Base-by-base conservation (phyloP, 2,329 filamentous ascomycete genomes). In the Paecilomyces sp. region DNA sequence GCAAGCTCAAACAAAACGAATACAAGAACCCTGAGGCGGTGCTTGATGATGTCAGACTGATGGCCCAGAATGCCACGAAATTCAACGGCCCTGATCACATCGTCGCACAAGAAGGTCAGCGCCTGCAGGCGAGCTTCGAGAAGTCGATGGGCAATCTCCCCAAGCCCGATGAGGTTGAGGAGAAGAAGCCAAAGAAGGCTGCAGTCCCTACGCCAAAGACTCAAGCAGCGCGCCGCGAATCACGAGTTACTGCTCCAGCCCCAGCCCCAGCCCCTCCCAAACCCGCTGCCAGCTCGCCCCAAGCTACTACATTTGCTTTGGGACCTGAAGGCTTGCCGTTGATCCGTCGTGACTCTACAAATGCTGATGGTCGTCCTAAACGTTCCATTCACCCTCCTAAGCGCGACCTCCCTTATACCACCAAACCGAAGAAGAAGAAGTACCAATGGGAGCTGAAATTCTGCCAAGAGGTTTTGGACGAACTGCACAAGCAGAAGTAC, bases 371-470 rank as follows among this genome's bases (percentile, higher is more conserved):
- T 59, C 86, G 94, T 57, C 92, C 93, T 11, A 97, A 97, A 80
- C 88, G 94, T 58, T 91, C 93, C 13, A 96, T 97, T 58, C 91
- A 96, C 68, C 90, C 92, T 8, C 92, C 94, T 0, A 92, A 93
- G 70, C 92, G 93, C 65, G 94, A 97, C 70, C 82, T 97, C n/a
- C 89, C 92, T 7, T 97, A 97, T 71, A 85, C 88, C 18, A 87
- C 88, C 63, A 91, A 92, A 71, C 90, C 91, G 11, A 95, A 95
- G 79, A 92, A 87, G 77, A 90, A 96, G 85, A 94, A 93, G 78
- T 87, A 89, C 63, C 88, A 92, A 65, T 87, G 90, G 50, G 93
- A 97, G 74, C 81, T 97, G 58, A 91, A 89, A 65, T 99, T 97
- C 75, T 93, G 91, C 70, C 88, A 95, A 64, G 86, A 91, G 60